Conservation (phyloP, 1,284 basidiomycete species). For the Boletellus deceptivus region DNA sequence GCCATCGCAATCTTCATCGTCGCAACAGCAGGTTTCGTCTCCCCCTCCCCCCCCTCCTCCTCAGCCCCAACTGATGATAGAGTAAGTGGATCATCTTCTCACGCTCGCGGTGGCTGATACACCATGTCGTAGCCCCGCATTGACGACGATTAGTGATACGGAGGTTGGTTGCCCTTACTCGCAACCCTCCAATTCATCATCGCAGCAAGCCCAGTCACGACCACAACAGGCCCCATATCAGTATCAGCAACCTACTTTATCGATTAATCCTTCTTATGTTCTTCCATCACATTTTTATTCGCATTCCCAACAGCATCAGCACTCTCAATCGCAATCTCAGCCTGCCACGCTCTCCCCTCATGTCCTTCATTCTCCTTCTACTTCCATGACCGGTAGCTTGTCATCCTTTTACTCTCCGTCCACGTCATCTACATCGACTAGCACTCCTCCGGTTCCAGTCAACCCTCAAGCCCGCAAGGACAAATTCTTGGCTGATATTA, state of each 20-base stretch:
- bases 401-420: slow-evolving; percentile 38
- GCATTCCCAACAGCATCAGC: slow-evolving; percentile 30
- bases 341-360: slow-evolving; percentile 68
- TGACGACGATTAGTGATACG: slow-evolving; percentile 48
- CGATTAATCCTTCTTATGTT: slow-evolving; percentile 39
- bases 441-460: slow-evolving; percentile 24
- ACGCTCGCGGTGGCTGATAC: slow-evolving; percentile 11
- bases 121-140: slow-evolving; percentile 41
- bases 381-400: slow-evolving; percentile 37
- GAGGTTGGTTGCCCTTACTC: slow-evolving; percentile 37
- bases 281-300: slow-evolving; percentile 42
- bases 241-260: slow-evolving; percentile 40
- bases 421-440: slow-evolving; percentile 27
- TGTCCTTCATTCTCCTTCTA: slow-evolving; percentile 55
- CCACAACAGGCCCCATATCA: slow-evolving; percentile 38
- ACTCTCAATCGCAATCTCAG: slow-evolving; percentile 37
- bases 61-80: slow-evolving; percentile 48
- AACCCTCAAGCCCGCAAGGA: slow-evolving; percentile 44
- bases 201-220: slow-evolving; percentile 36
- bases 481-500: slow-evolving; percentile 48
- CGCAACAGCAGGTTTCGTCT: slow-evolving; percentile 35
- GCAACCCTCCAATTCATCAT: slow-evolving; percentile 28
- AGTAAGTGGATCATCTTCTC: slow-evolving; percentile 39
- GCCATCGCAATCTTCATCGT: slow-evolving; percentile 27
- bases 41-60: slow-evolving; percentile 27